A percentile compares a stretch with the other conserved stretches of the same genome.
Conservation (phyloP, 345 rosid species). For the Xanthoceras sorbifolium region DNA sequence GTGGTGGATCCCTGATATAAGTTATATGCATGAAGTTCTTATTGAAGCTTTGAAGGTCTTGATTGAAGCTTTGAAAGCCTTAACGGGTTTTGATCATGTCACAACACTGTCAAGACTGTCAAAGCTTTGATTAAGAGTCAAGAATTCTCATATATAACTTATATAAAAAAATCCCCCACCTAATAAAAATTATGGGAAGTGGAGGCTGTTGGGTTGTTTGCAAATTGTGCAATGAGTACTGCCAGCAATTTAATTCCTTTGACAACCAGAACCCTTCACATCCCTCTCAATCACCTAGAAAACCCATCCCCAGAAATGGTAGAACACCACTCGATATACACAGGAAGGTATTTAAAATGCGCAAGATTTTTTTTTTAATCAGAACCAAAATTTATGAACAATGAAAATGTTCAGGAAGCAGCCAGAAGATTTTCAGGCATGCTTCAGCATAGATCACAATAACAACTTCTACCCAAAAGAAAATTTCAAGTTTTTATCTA, state of each 20-base stretch:
- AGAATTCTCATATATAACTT: too few species aligned
- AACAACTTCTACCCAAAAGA: neutral
- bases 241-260: neutral
- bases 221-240: neutral
- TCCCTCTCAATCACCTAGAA: neutral
- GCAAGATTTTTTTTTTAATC: too few species aligned
- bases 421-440: neutral
- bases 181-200: neutral
- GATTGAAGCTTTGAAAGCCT: too few species aligned
- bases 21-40: too few species aligned
- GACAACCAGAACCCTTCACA: neutral
- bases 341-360: neutral
- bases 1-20: too few species aligned
- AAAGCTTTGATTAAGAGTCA: too few species aligned
- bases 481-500: neutral
- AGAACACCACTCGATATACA: neutral
- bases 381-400: too few species aligned
- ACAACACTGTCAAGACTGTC: too few species aligned
- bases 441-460: neutral
- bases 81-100: too few species aligned
- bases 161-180: too few species aligned
- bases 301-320: neutral
- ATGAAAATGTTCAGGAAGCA: neutral
- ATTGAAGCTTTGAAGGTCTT: too few species aligned
- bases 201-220: neutral